These are phyloP conservation scores for Rosa persica DNA, from an alignment of 306 rosid species.

Conservation along the genomic window DNA sequence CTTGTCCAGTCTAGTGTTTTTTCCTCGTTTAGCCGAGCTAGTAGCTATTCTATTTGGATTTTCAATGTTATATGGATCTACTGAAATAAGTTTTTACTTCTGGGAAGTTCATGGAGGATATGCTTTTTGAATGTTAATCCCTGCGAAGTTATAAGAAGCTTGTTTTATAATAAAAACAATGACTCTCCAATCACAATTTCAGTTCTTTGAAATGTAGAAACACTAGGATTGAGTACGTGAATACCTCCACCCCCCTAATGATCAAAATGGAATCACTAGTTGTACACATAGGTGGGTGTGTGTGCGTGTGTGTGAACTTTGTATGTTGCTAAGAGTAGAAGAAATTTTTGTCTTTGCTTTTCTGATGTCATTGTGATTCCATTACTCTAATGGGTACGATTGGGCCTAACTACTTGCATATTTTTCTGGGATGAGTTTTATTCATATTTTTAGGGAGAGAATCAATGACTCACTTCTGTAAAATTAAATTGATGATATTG, in stretches of 20 bases:
- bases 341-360: not conserved
- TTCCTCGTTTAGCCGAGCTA: too few species aligned
- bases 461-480: too few species aligned
- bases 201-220: conserved; percentile 88
- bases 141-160: conserved; percentile 85
- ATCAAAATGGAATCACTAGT: conserved; percentile 27
- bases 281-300: too few species aligned
- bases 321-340: not conserved
- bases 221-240: conserved; percentile 82
- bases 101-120: conserved; percentile 35
- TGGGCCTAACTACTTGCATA: not conserved
- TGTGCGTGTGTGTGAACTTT: too few species aligned
- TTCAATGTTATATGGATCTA: not conserved
- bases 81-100: conserved; percentile 7
- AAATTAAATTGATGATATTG: too few species aligned
- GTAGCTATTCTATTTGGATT: too few species aligned
- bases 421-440: not conserved
- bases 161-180: conserved; percentile 85
- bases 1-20: too few species aligned
- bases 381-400: not conserved
- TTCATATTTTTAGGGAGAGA: not conserved
- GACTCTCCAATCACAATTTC: conserved; percentile 88
- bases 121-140: conserved; percentile 82
- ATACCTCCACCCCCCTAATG: conserved; percentile 18
- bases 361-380: not conserved